Base-by-base conservation (phyloP, 2,329 filamentous ascomycete species). In the Bipolaris zeicola region DNA sequence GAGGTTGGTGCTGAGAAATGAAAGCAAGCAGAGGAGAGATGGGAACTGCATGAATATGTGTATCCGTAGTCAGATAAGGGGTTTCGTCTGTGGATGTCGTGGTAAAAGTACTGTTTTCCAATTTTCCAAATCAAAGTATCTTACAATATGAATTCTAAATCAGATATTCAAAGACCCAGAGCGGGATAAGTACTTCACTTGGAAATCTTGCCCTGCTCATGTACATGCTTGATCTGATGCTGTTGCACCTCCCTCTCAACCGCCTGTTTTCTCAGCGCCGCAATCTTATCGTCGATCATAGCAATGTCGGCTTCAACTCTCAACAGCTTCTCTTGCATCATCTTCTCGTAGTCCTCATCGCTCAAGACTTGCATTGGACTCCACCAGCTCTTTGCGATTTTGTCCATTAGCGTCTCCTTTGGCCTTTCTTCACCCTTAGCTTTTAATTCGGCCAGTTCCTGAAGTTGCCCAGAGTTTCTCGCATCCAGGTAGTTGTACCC, bases 271-370 rank as follows among this genome's bases (percentile, higher is more conserved):
- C 61, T 70, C 22, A 87, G 69, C 37, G 77, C 80, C 45, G 81
- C 83, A 63, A 95, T 90, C 68, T 86, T 87, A 51, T 94, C 91
- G 67, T 95, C 90, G 34, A 94, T 81, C 5, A 95, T 74, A 0
- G 90, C 87, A 73, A 95, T 92, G 59, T 94, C 89, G 1, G 85
- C 89, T 62, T 95, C 88, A 3, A 94, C 78, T 60, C 81, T 83
- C 24, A 94, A 72, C 38, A 92, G 77, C 76, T 88, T 91, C 72
- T 93, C 89, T 28, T 82, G 80, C 67, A 95, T 79, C 77, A 92
- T 86, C 1, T 82, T 77, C 56, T 84, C 83, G 69, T 95, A 95
- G 65, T 95, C 87, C 24, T 88, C 82, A 64, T 95, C 88, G 0
- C 85, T 86, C 24, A 95, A 77, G 11, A 84, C 83, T 65, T 83